These are phyloP conservation scores for Russula dissimulans DNA, from an alignment of 768 basidiomycete genomes.

Conservation along the genomic window DNA sequence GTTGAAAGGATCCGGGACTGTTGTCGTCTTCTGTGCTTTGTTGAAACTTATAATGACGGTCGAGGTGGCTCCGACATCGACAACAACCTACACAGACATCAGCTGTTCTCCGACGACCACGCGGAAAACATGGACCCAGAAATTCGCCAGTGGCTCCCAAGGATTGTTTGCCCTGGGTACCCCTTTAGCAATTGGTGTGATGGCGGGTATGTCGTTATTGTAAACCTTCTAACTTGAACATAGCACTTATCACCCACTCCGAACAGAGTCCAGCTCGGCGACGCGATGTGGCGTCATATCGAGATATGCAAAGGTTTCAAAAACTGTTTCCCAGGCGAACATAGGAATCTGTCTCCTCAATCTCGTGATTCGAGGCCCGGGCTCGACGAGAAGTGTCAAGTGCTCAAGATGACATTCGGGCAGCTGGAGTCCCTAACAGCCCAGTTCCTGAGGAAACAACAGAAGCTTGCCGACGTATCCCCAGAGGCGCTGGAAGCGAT, in stretches of 20 bases:
- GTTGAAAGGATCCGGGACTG: background rate
- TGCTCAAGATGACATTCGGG: conserved; percentile 5
- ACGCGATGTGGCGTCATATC: background rate
- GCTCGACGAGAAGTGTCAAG: background rate
- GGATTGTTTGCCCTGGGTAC: conserved; percentile 3
- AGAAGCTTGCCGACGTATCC: background rate
- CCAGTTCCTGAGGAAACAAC: background rate
- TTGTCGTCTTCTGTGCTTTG: background rate
- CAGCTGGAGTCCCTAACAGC: background rate
- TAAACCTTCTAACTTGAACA: no score
- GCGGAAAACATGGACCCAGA: background rate
- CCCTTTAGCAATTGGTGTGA: background rate
- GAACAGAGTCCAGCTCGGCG: background rate
- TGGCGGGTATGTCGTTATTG: background rate
- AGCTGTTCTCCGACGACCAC: conserved; percentile 5
- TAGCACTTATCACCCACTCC: background rate
- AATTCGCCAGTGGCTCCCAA: conserved; percentile 10
- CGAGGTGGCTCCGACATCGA: background rate
- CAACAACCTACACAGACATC: conserved; percentile 1
- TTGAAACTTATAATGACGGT: background rate
- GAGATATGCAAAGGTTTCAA: background rate
- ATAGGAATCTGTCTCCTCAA: background rate
- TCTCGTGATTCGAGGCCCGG: background rate
- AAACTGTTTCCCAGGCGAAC: background rate
- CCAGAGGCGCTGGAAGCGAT: background rate